Conservation (phyloP, 805 yeast species). For the Babjeviella inositovora region DNA sequence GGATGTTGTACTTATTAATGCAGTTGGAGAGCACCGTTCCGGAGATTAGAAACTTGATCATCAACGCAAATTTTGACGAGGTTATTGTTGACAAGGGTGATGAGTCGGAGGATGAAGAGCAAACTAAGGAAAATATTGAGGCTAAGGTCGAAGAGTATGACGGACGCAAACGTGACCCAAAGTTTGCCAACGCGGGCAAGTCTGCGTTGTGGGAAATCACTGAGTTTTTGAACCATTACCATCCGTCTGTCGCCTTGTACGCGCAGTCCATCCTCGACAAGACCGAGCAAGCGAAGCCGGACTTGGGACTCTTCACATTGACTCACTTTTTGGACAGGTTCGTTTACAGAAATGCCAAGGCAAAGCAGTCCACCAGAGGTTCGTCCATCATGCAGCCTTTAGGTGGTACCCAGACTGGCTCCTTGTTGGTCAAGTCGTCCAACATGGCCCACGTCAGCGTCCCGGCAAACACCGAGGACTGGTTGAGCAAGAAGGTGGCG, state of each 20-base stretch:
- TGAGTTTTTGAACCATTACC: slow-evolving; percentile 68
- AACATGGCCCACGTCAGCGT: slow-evolving; percentile 13
- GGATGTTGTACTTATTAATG: slow-evolving; percentile 60
- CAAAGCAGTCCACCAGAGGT: slow-evolving; percentile 61
- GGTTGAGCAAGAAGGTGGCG: slow-evolving; percentile 50
- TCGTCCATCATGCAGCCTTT: slow-evolving; percentile 95
- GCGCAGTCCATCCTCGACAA: slow-evolving; percentile 48
- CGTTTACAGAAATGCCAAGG: slow-evolving; percentile 86
- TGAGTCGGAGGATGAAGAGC: slow-evolving; percentile 11
- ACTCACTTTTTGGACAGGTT: slow-evolving; percentile 89
- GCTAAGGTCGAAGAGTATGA: slow-evolving; percentile 32
- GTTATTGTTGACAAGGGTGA: slow-evolving; percentile 14
- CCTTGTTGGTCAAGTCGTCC: slow-evolving; percentile 53
- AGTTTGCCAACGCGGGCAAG: slow-evolving; percentile 68
- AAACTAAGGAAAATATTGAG: slow-evolving; percentile 4
- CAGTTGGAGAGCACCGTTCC: slow-evolving; percentile 55
- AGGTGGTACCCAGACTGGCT: slow-evolving; percentile 68
- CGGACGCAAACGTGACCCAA: slow-evolving; percentile 85
- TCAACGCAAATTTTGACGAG: slow-evolving; percentile 30
- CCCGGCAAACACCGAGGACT: slow-evolving; percentile 77
- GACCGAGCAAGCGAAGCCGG: slow-evolving; percentile 57
- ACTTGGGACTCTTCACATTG: slow-evolving; percentile 74
- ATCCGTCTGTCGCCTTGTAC: slow-evolving; percentile 79
- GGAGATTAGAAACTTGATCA: slow-evolving; percentile 45
- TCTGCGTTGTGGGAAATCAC: slow-evolving; percentile 80